Base-by-base conservation (phyloP, 2,329 filamentous ascomycete genomes). In the Colletotrichum godetiae region DNA sequence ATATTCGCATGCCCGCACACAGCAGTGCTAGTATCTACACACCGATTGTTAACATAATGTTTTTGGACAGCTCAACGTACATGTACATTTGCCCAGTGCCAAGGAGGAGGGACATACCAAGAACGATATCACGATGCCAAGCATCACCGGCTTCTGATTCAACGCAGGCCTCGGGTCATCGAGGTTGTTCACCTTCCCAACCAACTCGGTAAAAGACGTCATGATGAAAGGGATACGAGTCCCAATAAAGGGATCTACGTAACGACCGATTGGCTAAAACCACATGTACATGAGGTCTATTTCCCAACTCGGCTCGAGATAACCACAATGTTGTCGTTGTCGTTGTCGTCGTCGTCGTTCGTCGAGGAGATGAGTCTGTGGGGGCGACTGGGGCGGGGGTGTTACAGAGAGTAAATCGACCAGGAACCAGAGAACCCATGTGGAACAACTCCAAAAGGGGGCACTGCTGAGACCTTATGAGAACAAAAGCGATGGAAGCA, bases 151-250 rank as follows among this genome's bases (percentile, higher is more conserved):
- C 33, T 19, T 61, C 8, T 68, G 46, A 19, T 77, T 76, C n/a
- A 77, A 15, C 2, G 59, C 15, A 13, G 75, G 76, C 27, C 6
- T 46, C 1, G 72, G 64, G 4, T 77, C 76, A 24, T 56, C 15
- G 6, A 76, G 46, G 33, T 77, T 77, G 12, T 77, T 37, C 42
- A 61, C 59, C n/a, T 59, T 60, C 13, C 74, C 76, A 8, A 77
- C 6, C 8, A 76, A 63, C 13, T 73, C 70, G 24, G 15, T 37
- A 12, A 70, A 70, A 15, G 60, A 49, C 46, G 70, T 61, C 70
- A 73, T 73, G 46, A 37, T 53, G 67, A 15, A 42, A 13, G 37
- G 37, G 15, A 42, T n/a, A 22, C 24, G 22, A 29, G 22, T 15
- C 52, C 37, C 66, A 46, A 10, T 46, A 10, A 37, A 35, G 46